phyloP scores from a whole-genome alignment of 805 yeast genomes.

The Kodamaea sagamina region DNA sequence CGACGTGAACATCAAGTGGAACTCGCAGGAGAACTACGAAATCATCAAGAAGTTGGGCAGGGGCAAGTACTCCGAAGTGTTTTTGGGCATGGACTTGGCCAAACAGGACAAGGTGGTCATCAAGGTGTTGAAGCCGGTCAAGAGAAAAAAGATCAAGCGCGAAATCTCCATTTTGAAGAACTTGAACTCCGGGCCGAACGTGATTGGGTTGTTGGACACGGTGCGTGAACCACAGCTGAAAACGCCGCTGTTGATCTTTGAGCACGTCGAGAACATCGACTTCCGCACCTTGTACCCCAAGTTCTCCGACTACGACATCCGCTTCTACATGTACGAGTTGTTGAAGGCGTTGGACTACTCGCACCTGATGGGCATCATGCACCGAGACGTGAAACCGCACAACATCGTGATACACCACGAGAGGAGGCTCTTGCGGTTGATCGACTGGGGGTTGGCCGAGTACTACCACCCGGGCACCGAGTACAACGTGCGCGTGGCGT shows the following conservation, averaged over 20 bases:
- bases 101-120: conserved; percentile 72
- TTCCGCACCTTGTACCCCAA: conserved; percentile 84
- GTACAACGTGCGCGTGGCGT: conserved; percentile 89
- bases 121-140: conserved; percentile 91
- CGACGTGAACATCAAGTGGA: conserved; percentile 76
- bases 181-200: conserved; percentile 79
- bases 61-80: conserved; percentile 93
- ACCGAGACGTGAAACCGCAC: conserved; percentile 92
- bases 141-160: conserved; percentile 87
- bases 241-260: conserved; percentile 88
- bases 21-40: conserved; percentile 82
- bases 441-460: conserved; percentile 96
- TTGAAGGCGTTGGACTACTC: conserved; percentile 82
- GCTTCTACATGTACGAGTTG: conserved; percentile 80
- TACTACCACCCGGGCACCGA: conserved; percentile 88
- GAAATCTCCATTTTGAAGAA: conserved; percentile 87
- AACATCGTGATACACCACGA: conserved; percentile 90
- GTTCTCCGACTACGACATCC: conserved; percentile 71
- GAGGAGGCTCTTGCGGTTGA: conserved; percentile 61
- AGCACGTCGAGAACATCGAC: conserved; percentile 80
- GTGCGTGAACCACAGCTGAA: conserved; percentile 83
- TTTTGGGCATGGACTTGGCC: conserved; percentile 72
- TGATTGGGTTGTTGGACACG: conserved; percentile 74
- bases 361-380: conserved; percentile 94
- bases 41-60: conserved; percentile 82